These are phyloP conservation scores for Fusarium anthophilum DNA, from an alignment of 2,329 filamentous ascomycete species.

Conservation along the genomic window DNA sequence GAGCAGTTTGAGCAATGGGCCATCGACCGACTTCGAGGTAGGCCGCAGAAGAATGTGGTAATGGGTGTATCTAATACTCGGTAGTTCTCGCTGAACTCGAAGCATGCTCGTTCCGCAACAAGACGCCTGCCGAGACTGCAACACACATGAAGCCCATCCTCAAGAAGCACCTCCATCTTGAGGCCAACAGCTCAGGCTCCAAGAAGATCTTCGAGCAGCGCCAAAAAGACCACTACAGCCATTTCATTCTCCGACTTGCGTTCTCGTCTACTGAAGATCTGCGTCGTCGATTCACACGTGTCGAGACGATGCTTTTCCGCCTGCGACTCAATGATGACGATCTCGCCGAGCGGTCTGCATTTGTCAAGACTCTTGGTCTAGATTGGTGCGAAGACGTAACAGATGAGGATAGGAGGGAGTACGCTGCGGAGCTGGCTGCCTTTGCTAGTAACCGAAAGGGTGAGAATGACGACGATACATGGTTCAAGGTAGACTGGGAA, in stretches of 20 bases:
- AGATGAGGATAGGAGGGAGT: conserved; percentile 77
- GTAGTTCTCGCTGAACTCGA: conserved; percentile 88
- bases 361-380: conserved; percentile 80
- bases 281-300: conserved; percentile 82
- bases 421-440: conserved; percentile 69
- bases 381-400: conserved; percentile 91
- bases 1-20: conserved; percentile 99
- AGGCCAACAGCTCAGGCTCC: conserved; percentile 73
- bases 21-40: conserved; percentile 87
- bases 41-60: conserved; percentile 3
- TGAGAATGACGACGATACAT: conserved; percentile 77
- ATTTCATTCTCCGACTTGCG: conserved; percentile 94
- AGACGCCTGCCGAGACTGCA: conserved; percentile 81
- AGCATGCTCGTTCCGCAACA: conserved; percentile 95
- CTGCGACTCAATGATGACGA: conserved; percentile 84
- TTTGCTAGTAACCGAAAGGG: conserved; percentile 51
- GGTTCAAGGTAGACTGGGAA: conserved; percentile 98
- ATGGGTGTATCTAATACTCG: conserved; percentile 5
- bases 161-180: conserved; percentile 85
- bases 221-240: conserved; percentile 96
- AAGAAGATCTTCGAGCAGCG: conserved; percentile 74
- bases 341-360: conserved; percentile 74
- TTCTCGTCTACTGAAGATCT: conserved; percentile 93
- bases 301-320: conserved; percentile 90
- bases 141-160: conserved; percentile 86